Percentiles rank a stretch among this genome's conserved stretches.
These are phyloP conservation scores for Ophiostoma sp. DNA, from an alignment of 2,329 filamentous ascomycete genomes.

Conservation along the genomic window DNA sequence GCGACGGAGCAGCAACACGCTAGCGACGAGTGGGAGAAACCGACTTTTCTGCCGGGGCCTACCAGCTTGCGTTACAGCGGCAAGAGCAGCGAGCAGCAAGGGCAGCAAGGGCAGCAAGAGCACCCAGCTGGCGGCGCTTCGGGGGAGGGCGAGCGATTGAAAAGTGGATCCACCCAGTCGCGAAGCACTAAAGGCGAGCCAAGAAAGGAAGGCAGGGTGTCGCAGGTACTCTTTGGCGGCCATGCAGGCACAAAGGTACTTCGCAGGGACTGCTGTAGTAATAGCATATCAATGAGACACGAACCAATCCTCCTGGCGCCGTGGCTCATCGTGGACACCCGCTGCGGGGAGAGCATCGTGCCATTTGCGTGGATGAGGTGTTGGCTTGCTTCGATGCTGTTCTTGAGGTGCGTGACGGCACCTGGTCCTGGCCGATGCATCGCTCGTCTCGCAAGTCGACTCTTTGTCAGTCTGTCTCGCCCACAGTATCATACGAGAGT, in stretches of 20 bases:
- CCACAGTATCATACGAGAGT: neutral
- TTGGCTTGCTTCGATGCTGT: neutral
- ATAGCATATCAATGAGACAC: too few relatives aligned
- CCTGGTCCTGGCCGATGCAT: too few relatives aligned
- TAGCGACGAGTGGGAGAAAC: slow-evolving; percentile 14
- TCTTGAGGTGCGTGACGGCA: too few relatives aligned
- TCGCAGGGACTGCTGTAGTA: neutral
- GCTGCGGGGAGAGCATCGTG: slow-evolving; percentile 6
- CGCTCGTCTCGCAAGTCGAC: too few relatives aligned
- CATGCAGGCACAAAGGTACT: neutral
- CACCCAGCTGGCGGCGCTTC: slow-evolving; percentile 21
- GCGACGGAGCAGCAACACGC: slow-evolving; percentile 12
- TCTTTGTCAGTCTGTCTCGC: neutral
- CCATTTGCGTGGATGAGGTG: neutral
- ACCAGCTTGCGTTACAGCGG: neutral
- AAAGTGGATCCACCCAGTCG: slow-evolving; percentile 17
- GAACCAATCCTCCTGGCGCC: too few relatives aligned
- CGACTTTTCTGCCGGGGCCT: slow-evolving; percentile 5
- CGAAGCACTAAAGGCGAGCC: slow-evolving; percentile 16
- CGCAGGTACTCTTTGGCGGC: neutral
- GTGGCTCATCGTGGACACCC: neutral
- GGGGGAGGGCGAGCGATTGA: slow-evolving; percentile 23
- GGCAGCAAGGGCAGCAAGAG: neutral
- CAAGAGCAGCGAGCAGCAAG: neutral
- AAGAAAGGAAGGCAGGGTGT: neutral